Base-by-base conservation (phyloP, 2,329 filamentous ascomycete species). In the Phaeosphaeria sp. region DNA sequence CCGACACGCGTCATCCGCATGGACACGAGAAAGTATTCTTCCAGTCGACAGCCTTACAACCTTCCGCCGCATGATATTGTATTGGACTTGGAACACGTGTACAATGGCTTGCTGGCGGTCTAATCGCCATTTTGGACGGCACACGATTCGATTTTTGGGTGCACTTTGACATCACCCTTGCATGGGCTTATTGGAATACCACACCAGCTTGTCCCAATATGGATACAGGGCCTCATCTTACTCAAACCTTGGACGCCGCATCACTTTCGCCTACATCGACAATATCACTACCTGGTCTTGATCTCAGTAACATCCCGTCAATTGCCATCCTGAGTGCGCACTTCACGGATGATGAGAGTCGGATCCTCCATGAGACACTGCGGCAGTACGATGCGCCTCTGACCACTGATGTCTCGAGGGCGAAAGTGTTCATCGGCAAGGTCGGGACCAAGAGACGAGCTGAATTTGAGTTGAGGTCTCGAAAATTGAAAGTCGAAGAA, bases 261-360 rank as follows among this genome's bases (percentile, higher is more conserved):
- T 66, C 65, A 15, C 61, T 61, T 21, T 67, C 68, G 23, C 63
- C 64, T 21, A 54, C 59, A 9, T 62, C 63, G 33, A 66, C 56
- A 25, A 54, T 63, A 43, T 66, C 63, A 25, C 46, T 54, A 41
- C 49, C 58, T 49, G 60, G 58, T 21, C 65, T 72, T 41, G 77
- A 83, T 66, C 72, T 84, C 1, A 78, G 76, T 52, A 60, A 59
- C 23, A 72, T 84, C 23, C 91, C 91, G 11, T 81, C 85, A 3
- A 88, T 95, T 22, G 95, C 88, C 66, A 81, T 98, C 15, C 83
- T 97, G 0, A 79, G 88, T 0, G 87, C 89, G 3, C 90, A 92
- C 71, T 81, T 97, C 25, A 78, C 83, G 1, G 77, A 85, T 0
- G 83, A 88, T 6, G 85, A 90, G 61, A 79, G 91, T 10, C 85